Conservation (phyloP, 2,329 filamentous ascomycete species). For the Paecilomyces niveus region DNA sequence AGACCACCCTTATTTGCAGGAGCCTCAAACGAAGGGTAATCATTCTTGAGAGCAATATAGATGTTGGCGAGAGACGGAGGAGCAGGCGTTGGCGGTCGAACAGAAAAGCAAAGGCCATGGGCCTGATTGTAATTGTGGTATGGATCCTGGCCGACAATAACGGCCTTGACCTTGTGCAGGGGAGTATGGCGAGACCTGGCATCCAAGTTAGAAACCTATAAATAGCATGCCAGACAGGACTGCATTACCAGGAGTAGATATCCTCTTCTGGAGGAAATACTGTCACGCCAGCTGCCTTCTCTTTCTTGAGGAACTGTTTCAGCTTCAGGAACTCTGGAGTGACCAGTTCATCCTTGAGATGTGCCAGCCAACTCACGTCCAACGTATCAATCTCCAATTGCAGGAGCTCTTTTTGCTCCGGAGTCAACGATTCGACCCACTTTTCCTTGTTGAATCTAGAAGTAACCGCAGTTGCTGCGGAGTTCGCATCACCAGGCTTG, state of each 20-base stretch:
- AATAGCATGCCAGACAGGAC: background rate
- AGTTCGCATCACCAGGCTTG: conserved; percentile 22
- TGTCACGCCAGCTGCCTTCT: conserved; percentile 65
- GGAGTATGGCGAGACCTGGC: conserved; percentile 90
- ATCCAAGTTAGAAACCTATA: conserved; percentile 11
- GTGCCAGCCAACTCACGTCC: conserved; percentile 82
- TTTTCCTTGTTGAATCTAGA: conserved; percentile 77
- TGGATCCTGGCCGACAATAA: conserved; percentile 92
- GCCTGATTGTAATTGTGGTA: conserved; percentile 96
- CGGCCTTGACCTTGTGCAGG: conserved; percentile 78
- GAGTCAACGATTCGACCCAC: conserved; percentile 73
- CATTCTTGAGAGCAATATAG: conserved; percentile 77
- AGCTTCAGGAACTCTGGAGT: conserved; percentile 75
- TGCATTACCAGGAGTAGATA: conserved; percentile 81
- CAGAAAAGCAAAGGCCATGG: conserved; percentile 92
- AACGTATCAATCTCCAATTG: conserved; percentile 87
- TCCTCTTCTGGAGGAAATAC: conserved; percentile 84
- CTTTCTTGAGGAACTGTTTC: conserved; percentile 78
- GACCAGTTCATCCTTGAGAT: conserved; percentile 78
- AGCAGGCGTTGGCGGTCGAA: conserved; percentile 77
- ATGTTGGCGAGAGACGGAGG: conserved; percentile 92
- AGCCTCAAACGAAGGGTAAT: conserved; percentile 72
- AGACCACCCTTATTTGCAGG: conserved; percentile 75
- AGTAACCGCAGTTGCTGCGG: conserved; percentile 9
- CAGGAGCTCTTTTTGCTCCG: conserved; percentile 76